A percentile compares a stretch with the other conserved stretches of the same genome.
phyloP scores from a whole-genome alignment of 1,139 yeast genomes.

The Candida glucosophila region DNA sequence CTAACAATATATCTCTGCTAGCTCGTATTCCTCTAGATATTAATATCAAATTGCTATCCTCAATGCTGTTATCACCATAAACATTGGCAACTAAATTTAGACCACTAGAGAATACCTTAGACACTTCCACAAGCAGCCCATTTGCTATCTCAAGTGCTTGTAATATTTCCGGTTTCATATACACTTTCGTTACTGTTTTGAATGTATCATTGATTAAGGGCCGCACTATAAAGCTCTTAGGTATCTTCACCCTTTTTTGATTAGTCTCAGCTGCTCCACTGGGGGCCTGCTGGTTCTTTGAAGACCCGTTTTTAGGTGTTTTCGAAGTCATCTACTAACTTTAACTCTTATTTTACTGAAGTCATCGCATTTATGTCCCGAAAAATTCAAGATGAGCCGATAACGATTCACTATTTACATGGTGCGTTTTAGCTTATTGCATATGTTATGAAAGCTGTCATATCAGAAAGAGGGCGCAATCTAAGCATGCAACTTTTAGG shows the following conservation, averaged over 20 bases:
- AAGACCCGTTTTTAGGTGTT: not conserved
- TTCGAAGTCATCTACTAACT: not conserved
- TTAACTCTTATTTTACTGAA: not conserved
- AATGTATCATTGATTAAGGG: conserved; percentile 32
- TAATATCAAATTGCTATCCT: conserved; percentile 46
- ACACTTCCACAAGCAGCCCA: conserved; percentile 48
- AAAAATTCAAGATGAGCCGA: too few species aligned
- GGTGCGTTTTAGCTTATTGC: too few species aligned
- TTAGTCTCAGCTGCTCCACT: conserved; percentile 11
- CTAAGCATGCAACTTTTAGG: too few species aligned
- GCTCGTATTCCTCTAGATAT: conserved; percentile 42
- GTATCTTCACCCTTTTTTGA: conserved; percentile 36
- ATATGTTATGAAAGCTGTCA: too few species aligned
- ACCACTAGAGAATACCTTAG: conserved; percentile 36
- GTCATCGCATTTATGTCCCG: too few species aligned
- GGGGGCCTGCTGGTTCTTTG: conserved; percentile 15
- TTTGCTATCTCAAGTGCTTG: conserved; percentile 42
- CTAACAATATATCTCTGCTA: conserved; percentile 54
- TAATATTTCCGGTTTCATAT: conserved; percentile 43
- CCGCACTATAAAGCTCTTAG: conserved; percentile 47
- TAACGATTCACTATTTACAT: too few species aligned
- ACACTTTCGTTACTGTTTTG: conserved; percentile 32
- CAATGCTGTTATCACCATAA: conserved; percentile 27
- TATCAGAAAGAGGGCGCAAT: too few species aligned
- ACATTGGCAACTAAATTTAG: conserved; percentile 40